phyloP scores from a whole-genome alignment of 2,329 filamentous ascomycete species.

The Pezizomycotina sp. region DNA sequence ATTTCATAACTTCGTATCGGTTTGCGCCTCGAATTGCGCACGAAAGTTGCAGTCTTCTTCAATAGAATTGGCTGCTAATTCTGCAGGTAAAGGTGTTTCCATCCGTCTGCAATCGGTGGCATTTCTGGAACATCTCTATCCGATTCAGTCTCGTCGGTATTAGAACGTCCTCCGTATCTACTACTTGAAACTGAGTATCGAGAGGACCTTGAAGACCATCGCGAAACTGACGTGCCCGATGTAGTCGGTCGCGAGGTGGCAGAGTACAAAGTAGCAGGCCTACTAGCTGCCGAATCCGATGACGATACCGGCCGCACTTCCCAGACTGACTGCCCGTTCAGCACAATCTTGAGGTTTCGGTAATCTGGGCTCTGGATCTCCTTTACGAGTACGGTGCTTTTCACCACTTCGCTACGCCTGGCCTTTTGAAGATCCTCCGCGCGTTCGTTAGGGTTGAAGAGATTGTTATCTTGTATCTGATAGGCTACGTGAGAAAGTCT shows the following conservation, averaged over 20 bases:
- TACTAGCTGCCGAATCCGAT: slow-evolving; percentile 5
- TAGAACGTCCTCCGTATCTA: too few relatives aligned
- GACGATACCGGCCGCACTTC: slow-evolving; percentile 16
- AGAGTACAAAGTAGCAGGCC: slow-evolving; percentile 4
- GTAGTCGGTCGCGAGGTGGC: slow-evolving; percentile 5
- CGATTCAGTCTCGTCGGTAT: too few relatives aligned
- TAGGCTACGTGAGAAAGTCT: not conserved
- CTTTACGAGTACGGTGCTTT: slow-evolving; percentile 6
- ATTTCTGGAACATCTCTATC: too few relatives aligned
- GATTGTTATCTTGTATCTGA: not conserved
- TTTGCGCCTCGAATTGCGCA: too few relatives aligned
- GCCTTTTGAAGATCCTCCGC: not conserved
- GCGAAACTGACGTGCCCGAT: slow-evolving; percentile 4
- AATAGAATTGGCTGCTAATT: too few relatives aligned
- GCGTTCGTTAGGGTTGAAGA: slow-evolving; percentile 2
- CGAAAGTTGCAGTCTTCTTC: too few relatives aligned
- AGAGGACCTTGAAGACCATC: slow-evolving; percentile 5
- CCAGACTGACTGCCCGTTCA: slow-evolving; percentile 21
- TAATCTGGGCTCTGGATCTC: slow-evolving; percentile 20
- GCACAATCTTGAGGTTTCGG: slow-evolving; percentile 19
- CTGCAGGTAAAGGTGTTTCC: too few relatives aligned
- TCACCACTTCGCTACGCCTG: not conserved
- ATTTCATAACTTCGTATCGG: too few relatives aligned
- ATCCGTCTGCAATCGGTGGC: too few relatives aligned
- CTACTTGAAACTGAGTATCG: slow-evolving; percentile 9